A percentile compares a stretch with the other conserved stretches of the same genome.
phyloP scores from a whole-genome alignment of 495 filamentous ascomycete genomes.

The Cudoniella acicularis region DNA sequence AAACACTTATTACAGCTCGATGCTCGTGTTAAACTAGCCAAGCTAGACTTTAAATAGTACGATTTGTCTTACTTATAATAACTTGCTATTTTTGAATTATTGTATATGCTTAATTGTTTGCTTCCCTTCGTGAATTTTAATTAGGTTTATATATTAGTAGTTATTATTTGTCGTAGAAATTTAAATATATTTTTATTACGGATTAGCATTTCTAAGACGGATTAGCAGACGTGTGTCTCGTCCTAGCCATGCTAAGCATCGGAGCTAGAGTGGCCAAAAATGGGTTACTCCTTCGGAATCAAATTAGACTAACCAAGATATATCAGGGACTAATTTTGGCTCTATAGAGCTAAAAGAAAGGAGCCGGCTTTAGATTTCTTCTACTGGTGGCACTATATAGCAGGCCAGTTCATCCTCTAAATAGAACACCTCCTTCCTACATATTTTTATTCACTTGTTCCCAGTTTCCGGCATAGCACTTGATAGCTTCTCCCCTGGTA shows the following conservation, averaged over 20 bases:
- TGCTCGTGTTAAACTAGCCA: background rate
- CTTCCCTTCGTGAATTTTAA: background rate
- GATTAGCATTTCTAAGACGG: background rate
- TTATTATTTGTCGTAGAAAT: background rate
- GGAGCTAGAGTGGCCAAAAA: no score
- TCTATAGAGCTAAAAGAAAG: no score
- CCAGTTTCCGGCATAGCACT: no score
- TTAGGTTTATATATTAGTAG: background rate
- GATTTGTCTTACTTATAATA: background rate
- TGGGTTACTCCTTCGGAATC: no score
- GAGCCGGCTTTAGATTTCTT: no score
- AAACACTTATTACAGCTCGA: background rate
- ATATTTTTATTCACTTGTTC: no score
- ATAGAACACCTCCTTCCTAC: no score
- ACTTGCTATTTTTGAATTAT: background rate
- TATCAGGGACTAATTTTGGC: no score
- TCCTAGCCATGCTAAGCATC: background rate
- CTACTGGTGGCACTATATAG: no score
- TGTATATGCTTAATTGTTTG: background rate
- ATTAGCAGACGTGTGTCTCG: background rate
- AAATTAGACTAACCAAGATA: no score
- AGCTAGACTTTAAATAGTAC: background rate
- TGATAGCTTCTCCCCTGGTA: no score
- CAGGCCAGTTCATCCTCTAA: no score
- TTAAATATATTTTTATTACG: background rate